Percentiles rank a stretch among this genome's conserved stretches.
These are phyloP conservation scores for Ettlia oleoabundans DNA, from an alignment of 139 green algal species.

Conservation along the genomic window DNA sequence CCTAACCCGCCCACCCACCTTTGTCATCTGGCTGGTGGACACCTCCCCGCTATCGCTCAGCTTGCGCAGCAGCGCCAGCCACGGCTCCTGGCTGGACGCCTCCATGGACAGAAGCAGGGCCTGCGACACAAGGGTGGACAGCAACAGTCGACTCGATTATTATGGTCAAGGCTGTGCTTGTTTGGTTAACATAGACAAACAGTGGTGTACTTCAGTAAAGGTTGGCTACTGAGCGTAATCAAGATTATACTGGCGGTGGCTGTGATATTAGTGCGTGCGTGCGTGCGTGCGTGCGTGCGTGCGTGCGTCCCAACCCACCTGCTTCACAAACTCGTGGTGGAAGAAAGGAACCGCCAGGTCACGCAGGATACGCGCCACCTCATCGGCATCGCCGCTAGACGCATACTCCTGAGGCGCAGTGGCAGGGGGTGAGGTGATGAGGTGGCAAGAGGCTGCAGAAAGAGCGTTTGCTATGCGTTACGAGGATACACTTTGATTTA, in stretches of 20 bases:
- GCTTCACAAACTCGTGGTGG: slow-evolving; percentile 86
- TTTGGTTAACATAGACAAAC: too few species aligned
- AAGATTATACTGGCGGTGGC: too few species aligned
- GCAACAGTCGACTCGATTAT: too few species aligned
- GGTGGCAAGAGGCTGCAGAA: too few species aligned
- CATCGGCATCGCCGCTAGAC: slow-evolving; percentile 54
- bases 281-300: too few species aligned
- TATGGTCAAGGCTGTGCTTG: too few species aligned
- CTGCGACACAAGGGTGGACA: slow-evolving; percentile 65
- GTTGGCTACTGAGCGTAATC: too few species aligned
- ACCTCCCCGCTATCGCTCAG: slow-evolving; percentile 69
- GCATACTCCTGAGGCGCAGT: slow-evolving; percentile 70
- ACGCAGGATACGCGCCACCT: slow-evolving; percentile 67
- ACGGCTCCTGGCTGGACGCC: slow-evolving; percentile 15
- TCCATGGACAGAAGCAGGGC: slow-evolving; percentile 64
- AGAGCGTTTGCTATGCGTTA: too few species aligned
- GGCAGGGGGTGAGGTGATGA: neutral
- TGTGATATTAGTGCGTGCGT: too few species aligned
- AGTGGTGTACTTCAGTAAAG: too few species aligned
- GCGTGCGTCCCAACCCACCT: slow-evolving; percentile 21
- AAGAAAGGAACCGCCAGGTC: slow-evolving; percentile 79
- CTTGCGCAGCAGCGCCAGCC: slow-evolving; percentile 68
- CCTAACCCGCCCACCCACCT: slow-evolving; percentile 37
- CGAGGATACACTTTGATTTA: too few species aligned
- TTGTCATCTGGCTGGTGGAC: slow-evolving; percentile 69